Evolutionary conservation across 352 stramenopile genomes (phyloP), one percentile per base, ranked within the genome.

Genomic region (Paralagenidium karlingii): DNA sequence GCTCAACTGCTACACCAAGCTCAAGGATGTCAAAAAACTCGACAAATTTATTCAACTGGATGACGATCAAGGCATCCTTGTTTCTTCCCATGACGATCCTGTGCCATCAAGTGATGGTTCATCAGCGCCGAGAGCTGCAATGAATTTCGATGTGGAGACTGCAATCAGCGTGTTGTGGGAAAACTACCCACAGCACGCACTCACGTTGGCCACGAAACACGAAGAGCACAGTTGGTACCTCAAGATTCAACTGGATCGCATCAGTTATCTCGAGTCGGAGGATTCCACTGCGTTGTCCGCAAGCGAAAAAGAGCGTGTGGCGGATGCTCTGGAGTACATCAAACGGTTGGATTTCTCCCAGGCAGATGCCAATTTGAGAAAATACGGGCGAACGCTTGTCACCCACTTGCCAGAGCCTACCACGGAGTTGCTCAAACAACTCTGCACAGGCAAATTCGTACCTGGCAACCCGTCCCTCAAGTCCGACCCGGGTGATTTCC

Each of bases 1-100:
- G 25, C 61, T 97, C 5, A 96, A 96, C 53, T 97, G 90, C 53
- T 96, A 96, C 69, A 96, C 86, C 21, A 96, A 96, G 60, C 69
- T 96, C 4, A 94, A 94, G 58, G 80, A 95, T 44, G 82, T 94
- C 32, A 88, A 93, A 56, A 95, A 96, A 41, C 65, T 96, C 25
- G 79, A 94, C 51, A 83, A 77, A 44, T 96, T 96, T 40, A 87
- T 96, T 43, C 75, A 94, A 37, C 47, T 89, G 20, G 77, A 94
- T 22, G 78, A 94, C 18, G 48, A 78, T 6, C 49, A 79, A 10
- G 70, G 78, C 18, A 53, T 43, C 15, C 13, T 13, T 13, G 28
- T 20, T 36, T 16, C 16, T 22, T 16, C 16, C 19, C 30, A 36
- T 3, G n/a, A n/a, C n/a, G n/a, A n/a, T n/a, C n/a, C n/a, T n/a